These are phyloP conservation scores for Jackrogersella minutella DNA, from an alignment of 495 filamentous ascomycete genomes.

Conservation along the genomic window DNA sequence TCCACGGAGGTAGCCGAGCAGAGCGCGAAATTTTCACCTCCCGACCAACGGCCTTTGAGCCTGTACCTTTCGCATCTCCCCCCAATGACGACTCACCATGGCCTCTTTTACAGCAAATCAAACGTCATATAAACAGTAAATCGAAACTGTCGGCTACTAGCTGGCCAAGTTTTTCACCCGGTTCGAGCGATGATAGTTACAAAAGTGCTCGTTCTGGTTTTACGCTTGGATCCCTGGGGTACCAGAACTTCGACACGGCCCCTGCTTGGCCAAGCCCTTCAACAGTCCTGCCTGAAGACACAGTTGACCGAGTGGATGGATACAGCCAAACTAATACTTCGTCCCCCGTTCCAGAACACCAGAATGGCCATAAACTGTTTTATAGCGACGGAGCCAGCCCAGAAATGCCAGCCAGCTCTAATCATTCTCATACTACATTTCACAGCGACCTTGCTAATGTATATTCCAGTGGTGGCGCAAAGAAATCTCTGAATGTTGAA, in stretches of 20 bases:
- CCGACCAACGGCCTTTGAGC: no score
- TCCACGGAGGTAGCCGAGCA: no score
- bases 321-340: neutral
- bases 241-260: neutral
- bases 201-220: neutral
- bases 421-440: neutral
- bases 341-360: neutral
- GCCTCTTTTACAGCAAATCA: neutral
- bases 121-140: neutral
- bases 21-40: no score
- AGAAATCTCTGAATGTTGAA: constrained; percentile 91
- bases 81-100: no score
- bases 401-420: constrained; percentile 1
- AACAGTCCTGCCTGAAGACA: neutral
- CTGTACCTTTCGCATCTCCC: no score
- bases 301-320: neutral
- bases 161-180: neutral
- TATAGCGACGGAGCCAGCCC: neutral
- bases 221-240: neutral
- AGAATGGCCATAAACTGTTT: neutral
- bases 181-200: neutral
- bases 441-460: constrained; percentile 7
- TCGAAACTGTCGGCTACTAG: neutral
- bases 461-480: constrained; percentile 57
- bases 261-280: neutral